Evolutionary conservation across 768 basidiomycete species (phyloP), one percentile per base, ranked within the genome.

Genomic region (Podaxis mareebaensis): DNA sequence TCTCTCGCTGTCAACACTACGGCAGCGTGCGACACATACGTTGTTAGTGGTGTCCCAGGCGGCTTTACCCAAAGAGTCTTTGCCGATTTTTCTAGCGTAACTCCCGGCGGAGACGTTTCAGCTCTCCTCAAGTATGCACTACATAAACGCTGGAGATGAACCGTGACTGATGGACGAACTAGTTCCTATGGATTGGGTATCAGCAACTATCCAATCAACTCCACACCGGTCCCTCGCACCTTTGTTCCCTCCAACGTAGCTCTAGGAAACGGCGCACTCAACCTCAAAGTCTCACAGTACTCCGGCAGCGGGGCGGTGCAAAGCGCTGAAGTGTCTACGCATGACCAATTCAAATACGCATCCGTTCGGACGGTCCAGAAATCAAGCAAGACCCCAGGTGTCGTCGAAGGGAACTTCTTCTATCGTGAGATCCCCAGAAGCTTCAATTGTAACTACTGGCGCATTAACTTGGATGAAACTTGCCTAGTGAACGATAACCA

Each of bases 321-420:
- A 15, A 72, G 75, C 58, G 67, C 76, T 3, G 74, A 76, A 53
- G 67, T 78, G 24, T 63, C 53, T 26, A 76, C 77, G 0, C 54
- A 67, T n/a, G 70, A 69, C 26, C 22, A 62, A 3, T 74, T 77
- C 65, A 64, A 67, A 57, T 78, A 74, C 59, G 77, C 68, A 4
- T 78, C 77, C 12, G 75, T 78, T 15, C 65, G 77, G 24, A 76
- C 75, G 24, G 70, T 75, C 30, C 64, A 70, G 42, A 76, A 76
- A 61, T 77, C 76, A 39, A 77, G 75, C 63, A 65, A 66, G 11
- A 68, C 69, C 4, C 73, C 68, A 38, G 77, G 76, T 17, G 71
- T 77, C 30, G 71, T 74, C 17, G 76, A 77, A 46, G 77, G 77
- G 39, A 76, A 75, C 63, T 77, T 78, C 56, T 74, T 75, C 65